A percentile compares a stretch with the other conserved stretches of the same genome.
phyloP scores from a whole-genome alignment of 1,284 basidiomycete species.

The Apiotrichum akiyoshidainum region DNA sequence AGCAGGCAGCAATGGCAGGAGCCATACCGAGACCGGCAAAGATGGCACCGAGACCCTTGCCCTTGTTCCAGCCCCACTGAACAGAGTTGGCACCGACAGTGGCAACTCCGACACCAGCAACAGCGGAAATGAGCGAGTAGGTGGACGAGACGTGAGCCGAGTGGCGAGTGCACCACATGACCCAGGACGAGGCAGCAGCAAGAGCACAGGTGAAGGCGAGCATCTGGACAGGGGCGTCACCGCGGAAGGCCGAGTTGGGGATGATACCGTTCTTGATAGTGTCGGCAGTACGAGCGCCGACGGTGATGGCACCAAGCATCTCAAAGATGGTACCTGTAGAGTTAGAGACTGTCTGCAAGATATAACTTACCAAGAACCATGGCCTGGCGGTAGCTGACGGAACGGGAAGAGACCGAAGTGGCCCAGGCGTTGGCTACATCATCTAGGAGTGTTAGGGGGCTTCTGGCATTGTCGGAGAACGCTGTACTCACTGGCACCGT shows the following conservation, averaged over 20 bases:
- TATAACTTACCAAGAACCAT: constrained; percentile 43
- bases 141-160: constrained; percentile 53
- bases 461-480: no score
- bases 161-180: constrained; percentile 51
- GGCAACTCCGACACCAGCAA: constrained; percentile 55
- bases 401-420: constrained; percentile 53
- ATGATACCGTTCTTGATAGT: constrained; percentile 56
- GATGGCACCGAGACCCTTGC: constrained; percentile 53
- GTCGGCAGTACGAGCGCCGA: constrained; percentile 52
- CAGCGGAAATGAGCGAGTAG: constrained; percentile 52
- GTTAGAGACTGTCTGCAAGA: no score
- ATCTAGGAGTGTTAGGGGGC: neutral
- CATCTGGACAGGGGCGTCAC: constrained; percentile 53
- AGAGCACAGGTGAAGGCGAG: constrained; percentile 54
- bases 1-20: constrained; percentile 47
- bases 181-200: constrained; percentile 49
- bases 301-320: constrained; percentile 52
- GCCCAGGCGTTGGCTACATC: constrained; percentile 54
- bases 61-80: constrained; percentile 56
- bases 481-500: constrained; percentile 42
- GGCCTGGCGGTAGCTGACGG: constrained; percentile 53
- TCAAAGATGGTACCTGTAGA: constrained; percentile 47
- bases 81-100: constrained; percentile 50
- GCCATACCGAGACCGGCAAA: constrained; percentile 51
- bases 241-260: constrained; percentile 49